Base-by-base conservation (phyloP, 2,329 filamentous ascomycete species). In the Phoma sp. region DNA sequence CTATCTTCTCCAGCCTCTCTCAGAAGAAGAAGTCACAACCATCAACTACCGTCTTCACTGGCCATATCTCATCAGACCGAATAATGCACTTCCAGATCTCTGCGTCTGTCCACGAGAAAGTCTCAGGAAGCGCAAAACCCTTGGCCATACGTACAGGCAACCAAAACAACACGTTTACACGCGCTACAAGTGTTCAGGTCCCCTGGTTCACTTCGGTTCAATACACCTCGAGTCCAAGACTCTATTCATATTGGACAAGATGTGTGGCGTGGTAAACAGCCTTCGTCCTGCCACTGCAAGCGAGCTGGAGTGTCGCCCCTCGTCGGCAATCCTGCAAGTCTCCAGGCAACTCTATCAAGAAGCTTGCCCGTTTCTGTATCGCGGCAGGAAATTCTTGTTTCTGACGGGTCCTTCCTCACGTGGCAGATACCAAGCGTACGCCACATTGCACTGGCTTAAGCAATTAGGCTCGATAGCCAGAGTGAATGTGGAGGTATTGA, bases 1-100 rank as follows among this genome's bases (percentile, higher is more conserved):
- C 38, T 59, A 65, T 41, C 55, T 67, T 18, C 57, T 69, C 9
- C 40, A 64, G n/a, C 59, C 60, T 22, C 65, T 72, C 49, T 75
- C 73, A 5, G 65, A 74, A 46, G 70, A 75, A 25, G 61, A 69
- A 9, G 50, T 72, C 4, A 69, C 65, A 14, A 67, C 66, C 2
- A 61, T 80, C 33, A 75, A 72, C 48, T 73, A 73, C 71, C 47
- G 52, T 6, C 59, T 71, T 13, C 41, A 54, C 14, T 72, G 68
- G 65, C 61, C 64, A 4, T 58, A 64, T 50, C 58, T 74, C 4
- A 60, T 69, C 4, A 64, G 69, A 32, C 69, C 70, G 1, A 66
- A 69, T 41, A 66, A 62, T 7, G 72, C 71, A 6, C 72, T 70
- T 35, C 63, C 58, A 9, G 64, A 69, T 42, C 43, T 65, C 23